Evolutionary conservation across 441 rosid species (phyloP), one percentile per base, ranked within the genome.

Genomic region (Dalechampia spathulata): DNA sequence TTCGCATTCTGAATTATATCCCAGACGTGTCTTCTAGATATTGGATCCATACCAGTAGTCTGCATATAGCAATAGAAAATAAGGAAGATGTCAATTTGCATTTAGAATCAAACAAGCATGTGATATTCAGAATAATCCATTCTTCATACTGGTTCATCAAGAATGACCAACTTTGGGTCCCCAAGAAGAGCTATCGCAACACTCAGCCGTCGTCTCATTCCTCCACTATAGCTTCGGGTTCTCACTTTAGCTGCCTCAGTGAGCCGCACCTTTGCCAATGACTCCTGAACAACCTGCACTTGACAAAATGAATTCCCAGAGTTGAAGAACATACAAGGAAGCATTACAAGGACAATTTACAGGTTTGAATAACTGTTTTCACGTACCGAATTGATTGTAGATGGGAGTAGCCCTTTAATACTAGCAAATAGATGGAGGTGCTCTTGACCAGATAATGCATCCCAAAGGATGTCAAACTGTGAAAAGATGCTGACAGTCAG

Each of bases 21-120:
- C 99, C 99, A 94, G 46, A 95, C 89, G 72, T 86, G 63, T 55
- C 99, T 97, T 97, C 90, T 94, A 16, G 99, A 94, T 72, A 89
- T 89, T 19, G 99, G 99, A 80, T 94, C 99, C 99, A 94, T 94
- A 68, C 99, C 99, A 73, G 97, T 94, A 49, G 97, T 94, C 54
- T 97, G 99, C 72, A 89, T 60, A 93, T 73, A 65, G 90, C 90
- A 63, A 63, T 14, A 57, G 55, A 69, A 70, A 12, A 52, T 36
- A 11, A 59, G 43, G 49, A 61, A 67, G 64, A 61, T 58, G 15
- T 49, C 52, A 4, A 4, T 30, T 30, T 30, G 8, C 8, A 30
- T 4, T 30, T 30, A 30, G 4, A 30, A 30, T 55, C 47, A 64
- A 66, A 48, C 51, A 38, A 38, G 19, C 32, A 20, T 19, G 41